Evolutionary conservation across 1,139 yeast species (phyloP), one percentile per base, ranked within the genome.

Genomic region (Magnusiomyces clavatus): DNA sequence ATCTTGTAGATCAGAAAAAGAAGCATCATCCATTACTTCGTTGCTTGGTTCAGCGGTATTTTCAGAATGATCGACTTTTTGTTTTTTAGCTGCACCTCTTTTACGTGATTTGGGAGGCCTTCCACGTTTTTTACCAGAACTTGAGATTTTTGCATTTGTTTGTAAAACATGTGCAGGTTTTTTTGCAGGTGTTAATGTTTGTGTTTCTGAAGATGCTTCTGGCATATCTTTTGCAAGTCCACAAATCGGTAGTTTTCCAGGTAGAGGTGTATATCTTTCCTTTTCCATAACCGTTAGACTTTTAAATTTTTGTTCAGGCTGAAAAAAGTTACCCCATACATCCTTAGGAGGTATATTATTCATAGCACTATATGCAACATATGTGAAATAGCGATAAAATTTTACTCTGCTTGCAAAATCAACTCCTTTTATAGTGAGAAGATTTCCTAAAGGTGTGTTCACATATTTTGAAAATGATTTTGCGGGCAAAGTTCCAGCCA

Each of bases 371-470:
- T 72, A 75, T 48, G 74, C 69, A 3, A 67, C 63, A 43, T 73
- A 71, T 0, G 83, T 75, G 57, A 83, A 81, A 58, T 86, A 82
- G 42, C 95, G 72, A 63, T 80, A 86, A 59, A 80, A 86, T 61
- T 86, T 85, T 57, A 76, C 73, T 58, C 88, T 81, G 0, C 95
- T 94, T 55, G 80, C 81, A 58, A 82, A 81, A 61, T 86, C 94
- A 55, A 82, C 79, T 31, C 83, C 82, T 54, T 86, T 73, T 1
- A 84, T 74, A 1, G 87, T 68, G 1, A 76, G 67, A 45, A 71
- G 62, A 46, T 73, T 70, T 13, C 68, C 71, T 4, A 68, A 48
- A 8, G 54, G 53, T 2, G 43, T 40, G n/a, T 47, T 37, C 5
- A 43, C 38, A 19, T 53, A 49, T 38, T 50, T 46, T 17, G 53